These are phyloP conservation scores for Colletotrichum sansevieriae DNA, from an alignment of 2,329 filamentous ascomycete genomes.

Conservation along the genomic window DNA sequence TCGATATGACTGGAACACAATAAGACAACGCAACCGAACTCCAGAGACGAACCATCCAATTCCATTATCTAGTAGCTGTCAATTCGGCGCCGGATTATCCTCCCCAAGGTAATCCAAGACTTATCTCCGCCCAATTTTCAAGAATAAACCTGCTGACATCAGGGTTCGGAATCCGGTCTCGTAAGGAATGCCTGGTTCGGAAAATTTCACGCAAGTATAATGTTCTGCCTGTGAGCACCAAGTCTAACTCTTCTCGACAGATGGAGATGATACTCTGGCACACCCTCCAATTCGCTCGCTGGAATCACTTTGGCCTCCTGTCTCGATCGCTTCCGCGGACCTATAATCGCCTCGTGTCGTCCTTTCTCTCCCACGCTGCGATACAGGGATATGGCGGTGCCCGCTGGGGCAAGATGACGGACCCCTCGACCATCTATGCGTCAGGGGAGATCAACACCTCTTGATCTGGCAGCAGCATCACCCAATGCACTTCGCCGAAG, in stretches of 20 bases:
- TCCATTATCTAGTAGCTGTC: conserved; percentile 65
- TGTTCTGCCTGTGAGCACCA: background rate
- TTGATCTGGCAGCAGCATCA: conserved; percentile 75
- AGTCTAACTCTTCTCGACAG: conserved; percentile 42
- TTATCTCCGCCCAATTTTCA: conserved; percentile 31
- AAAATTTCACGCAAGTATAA: conserved; percentile 61
- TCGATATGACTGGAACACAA: conserved; percentile 59
- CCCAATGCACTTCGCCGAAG: conserved; percentile 70
- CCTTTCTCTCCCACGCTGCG: conserved; percentile 53
- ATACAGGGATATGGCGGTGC: conserved; percentile 59
- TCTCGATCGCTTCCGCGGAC: conserved; percentile 58
- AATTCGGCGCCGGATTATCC: conserved; percentile 64
- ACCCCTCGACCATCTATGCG: conserved; percentile 64
- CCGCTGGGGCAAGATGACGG: conserved; percentile 56
- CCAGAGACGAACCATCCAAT: conserved; percentile 65
- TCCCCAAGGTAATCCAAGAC: conserved; percentile 55
- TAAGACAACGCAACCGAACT: conserved; percentile 61
- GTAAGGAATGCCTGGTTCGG: conserved; percentile 70
- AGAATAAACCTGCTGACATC: background rate
- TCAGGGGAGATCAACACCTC: conserved; percentile 73
- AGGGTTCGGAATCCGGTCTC: conserved; percentile 53
- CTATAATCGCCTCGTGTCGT: conserved; percentile 61
- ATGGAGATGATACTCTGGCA: conserved; percentile 70
- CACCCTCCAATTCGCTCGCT: conserved; percentile 62
- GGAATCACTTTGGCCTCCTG: conserved; percentile 61